Base-by-base conservation (phyloP, 495 filamentous ascomycete genomes). In the Penicillium macrosclerotiorum region DNA sequence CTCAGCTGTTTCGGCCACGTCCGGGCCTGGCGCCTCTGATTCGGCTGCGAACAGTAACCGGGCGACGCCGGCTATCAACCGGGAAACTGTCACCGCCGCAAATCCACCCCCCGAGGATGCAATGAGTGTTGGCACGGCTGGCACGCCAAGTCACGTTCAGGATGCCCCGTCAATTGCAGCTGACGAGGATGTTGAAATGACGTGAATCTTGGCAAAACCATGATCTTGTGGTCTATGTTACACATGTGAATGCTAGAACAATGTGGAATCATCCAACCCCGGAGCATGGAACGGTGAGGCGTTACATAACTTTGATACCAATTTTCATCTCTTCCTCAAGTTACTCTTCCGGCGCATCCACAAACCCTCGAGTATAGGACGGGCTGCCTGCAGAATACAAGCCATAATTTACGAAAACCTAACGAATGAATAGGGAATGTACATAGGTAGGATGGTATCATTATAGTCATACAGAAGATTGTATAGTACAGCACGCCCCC, bases 171-270 rank as follows among this genome's bases (percentile, higher is more conserved):
- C 49, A 24, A 32, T 29, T 19, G 45, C 26, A 9, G 36, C 33
- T 17, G 60, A 67, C 46, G 71, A 52, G 29, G 72, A 74, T 55
- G 48, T 71, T 34, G 69, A 73, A 34, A 75, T 75, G 67, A 63
- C 59, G 35, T 68, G 52, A 60, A 37, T 26, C 5, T 22, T n/a
- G 13, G 5, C 19, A 37, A 36, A 37, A 29, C 25, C 25, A 29
- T 6, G 25, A 29, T 37, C 16, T 20, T 19, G n/a, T n/a, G n/a
- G n/a, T n/a, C n/a, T n/a, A n/a, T n/a, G n/a, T n/a, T n/a, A n/a
- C n/a, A n/a, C n/a, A n/a, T n/a, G n/a, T n/a, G n/a, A n/a, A n/a
- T n/a, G n/a, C n/a, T n/a, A n/a, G n/a, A n/a, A n/a, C n/a, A n/a
- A n/a, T n/a, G n/a, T n/a, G n/a, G n/a, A n/a, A n/a, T n/a, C n/a